Conservation (phyloP, 2,329 filamentous ascomycete genomes). For the Exophiala bonariae region DNA sequence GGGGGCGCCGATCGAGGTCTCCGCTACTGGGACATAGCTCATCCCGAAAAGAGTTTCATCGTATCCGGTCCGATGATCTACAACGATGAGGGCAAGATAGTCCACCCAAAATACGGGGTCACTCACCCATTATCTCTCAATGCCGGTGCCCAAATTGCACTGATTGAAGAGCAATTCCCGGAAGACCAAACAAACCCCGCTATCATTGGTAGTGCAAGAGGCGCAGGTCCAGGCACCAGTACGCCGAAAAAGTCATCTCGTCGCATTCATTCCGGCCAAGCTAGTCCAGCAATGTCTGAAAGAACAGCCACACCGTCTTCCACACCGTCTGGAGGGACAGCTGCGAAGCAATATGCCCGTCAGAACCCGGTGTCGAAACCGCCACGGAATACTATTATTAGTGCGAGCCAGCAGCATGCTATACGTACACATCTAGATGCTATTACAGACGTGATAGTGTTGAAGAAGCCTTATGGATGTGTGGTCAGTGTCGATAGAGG, state of each 20-base stretch:
- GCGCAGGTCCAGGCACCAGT: too few relatives aligned
- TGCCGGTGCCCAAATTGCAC: slow-evolving; percentile 57
- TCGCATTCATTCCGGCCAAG: background rate
- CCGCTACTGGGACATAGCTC: slow-evolving; percentile 87
- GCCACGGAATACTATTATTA: slow-evolving; percentile 79
- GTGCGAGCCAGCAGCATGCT: slow-evolving; percentile 81
- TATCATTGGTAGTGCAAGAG: slow-evolving; percentile 19
- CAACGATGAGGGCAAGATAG: slow-evolving; percentile 60
- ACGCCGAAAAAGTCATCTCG: slow-evolving; percentile 28
- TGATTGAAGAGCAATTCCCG: slow-evolving; percentile 66
- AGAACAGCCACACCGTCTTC: slow-evolving; percentile 25
- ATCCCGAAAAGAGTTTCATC: slow-evolving; percentile 74
- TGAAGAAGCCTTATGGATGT: slow-evolving; percentile 91
- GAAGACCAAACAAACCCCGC: slow-evolving; percentile 35
- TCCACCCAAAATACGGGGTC: slow-evolving; percentile 69
- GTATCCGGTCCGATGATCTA: slow-evolving; percentile 67
- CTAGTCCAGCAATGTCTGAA: slow-evolving; percentile 26
- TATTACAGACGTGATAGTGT: slow-evolving; percentile 81
- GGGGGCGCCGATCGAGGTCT: slow-evolving; percentile 88
- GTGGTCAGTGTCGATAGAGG: slow-evolving; percentile 85
- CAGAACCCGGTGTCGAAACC: slow-evolving; percentile 41
- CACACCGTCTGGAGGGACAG: background rate
- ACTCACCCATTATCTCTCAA: slow-evolving; percentile 50
- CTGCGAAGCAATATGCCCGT: background rate
- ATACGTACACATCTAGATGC: slow-evolving; percentile 84